Evolutionary conservation across 78 protist genomes (phyloP).

Genomic region (Paulinella micropora): DNA sequence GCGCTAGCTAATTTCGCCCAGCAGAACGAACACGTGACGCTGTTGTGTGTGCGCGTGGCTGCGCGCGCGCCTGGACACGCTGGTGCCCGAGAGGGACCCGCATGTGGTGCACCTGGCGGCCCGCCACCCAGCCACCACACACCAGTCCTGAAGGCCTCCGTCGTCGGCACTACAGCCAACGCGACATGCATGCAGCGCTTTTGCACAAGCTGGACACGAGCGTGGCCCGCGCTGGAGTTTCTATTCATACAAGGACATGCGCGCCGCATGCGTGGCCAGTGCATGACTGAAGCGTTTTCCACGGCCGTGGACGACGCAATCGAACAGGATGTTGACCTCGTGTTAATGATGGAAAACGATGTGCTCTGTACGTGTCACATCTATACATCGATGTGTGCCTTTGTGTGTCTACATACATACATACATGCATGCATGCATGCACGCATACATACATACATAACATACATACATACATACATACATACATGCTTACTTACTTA

Average conservation of each 20-base stretch:
- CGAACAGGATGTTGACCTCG: background rate
- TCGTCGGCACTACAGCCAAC: too few relatives aligned
- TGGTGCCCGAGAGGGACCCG: too few relatives aligned
- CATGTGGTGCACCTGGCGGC: too few relatives aligned
- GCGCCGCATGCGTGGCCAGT: background rate
- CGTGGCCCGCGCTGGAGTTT: background rate
- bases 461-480: background rate
- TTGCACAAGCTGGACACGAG: background rate
- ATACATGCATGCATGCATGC: background rate
- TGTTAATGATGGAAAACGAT: background rate
- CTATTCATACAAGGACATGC: background rate
- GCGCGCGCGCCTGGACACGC: too few relatives aligned
- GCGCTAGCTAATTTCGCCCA: too few relatives aligned
- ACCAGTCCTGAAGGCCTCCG: too few relatives aligned
- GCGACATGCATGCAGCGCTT: too few relatives aligned
- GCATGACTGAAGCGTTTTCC: background rate
- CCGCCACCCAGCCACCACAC: too few relatives aligned
- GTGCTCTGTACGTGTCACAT: background rate
- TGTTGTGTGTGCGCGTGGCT: too few relatives aligned
- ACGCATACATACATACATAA: background rate
- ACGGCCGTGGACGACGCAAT: background rate
- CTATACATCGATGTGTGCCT: background rate
- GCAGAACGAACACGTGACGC: too few relatives aligned
- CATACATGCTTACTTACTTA: background rate
- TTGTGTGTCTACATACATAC: background rate